Conservation (phyloP, 1,139 yeast species). For the Wickerhamiella pararugosa region DNA sequence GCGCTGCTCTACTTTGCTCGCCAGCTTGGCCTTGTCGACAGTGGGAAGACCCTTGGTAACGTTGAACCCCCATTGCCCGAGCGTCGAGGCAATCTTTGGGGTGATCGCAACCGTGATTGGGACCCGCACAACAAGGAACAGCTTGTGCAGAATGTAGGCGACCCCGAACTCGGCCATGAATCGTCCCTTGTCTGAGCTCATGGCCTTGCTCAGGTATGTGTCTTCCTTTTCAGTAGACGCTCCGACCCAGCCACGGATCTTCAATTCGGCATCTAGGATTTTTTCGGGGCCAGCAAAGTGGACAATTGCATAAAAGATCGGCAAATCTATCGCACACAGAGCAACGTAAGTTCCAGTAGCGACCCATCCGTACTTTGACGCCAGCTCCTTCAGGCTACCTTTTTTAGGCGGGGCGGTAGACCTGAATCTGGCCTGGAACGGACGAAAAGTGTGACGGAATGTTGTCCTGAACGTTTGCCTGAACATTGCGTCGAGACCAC, state of each 20-base stretch:
- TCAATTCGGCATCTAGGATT: conserved; percentile 51
- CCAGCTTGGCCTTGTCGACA: conserved; percentile 13
- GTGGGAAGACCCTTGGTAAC: conserved; percentile 34
- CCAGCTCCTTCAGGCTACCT: conserved; percentile 40
- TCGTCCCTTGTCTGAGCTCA: conserved; percentile 23
- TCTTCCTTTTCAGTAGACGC: conserved; percentile 18
- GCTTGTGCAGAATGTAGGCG: conserved; percentile 89
- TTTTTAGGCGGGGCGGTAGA: conserved; percentile 23
- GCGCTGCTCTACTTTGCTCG: conserved; percentile 2
- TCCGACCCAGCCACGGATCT: conserved; percentile 33
- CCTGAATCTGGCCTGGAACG: no score
- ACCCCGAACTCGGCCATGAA: conserved; percentile 63
- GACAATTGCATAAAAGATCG: conserved; percentile 66
- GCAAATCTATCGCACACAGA: conserved; percentile 59
- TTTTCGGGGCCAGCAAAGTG: conserved; percentile 77
- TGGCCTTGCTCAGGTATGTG: conserved; percentile 18
- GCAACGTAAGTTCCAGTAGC: conserved; percentile 76
- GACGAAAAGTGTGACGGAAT: no score
- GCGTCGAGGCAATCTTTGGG: conserved; percentile 52
- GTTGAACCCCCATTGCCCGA: conserved; percentile 69
- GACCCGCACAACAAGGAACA: conserved; percentile 57
- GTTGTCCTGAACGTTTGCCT: no score
- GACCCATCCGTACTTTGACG: conserved; percentile 80
- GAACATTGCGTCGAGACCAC: no score
- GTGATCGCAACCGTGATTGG: conserved; percentile 91